Base-by-base conservation (phyloP, 441 rosid genomes). In the Adansonia rubrostipa region DNA sequence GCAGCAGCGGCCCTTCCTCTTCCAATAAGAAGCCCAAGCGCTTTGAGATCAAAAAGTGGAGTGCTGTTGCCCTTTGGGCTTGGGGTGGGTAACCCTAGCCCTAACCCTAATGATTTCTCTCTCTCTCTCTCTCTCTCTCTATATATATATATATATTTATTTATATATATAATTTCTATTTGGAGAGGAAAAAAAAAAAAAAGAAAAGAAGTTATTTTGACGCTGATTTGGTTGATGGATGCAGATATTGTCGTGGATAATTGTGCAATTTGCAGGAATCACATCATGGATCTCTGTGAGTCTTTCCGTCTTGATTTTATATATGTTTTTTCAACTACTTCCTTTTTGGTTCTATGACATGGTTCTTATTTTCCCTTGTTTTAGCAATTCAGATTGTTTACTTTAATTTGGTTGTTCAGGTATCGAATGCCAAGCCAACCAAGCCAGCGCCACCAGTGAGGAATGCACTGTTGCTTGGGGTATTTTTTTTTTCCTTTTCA, bases 391-490 rank as follows among this genome's bases (percentile, higher is more conserved):
- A 20, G 58, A 63, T 71, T 76, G 67, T 51, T 28, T 81, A 13
- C 54, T 81, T 56, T 20, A 9, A 71, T 69, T 53, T 74, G 61
- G 58, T 78, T 81, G 5, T 77, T 54, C 80, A 93, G 99, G 99
- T 81, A 95, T 93, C 33, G 99, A 95, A 72, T 95, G 99, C 75
- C 98, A 95, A 67, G 97, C 97, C 15, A 93, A 95, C 82, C 98
- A 92, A 81, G 98, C 99, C 4, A 93, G 98, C 33, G 98, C 98
- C 10, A 93, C 99, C 5, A 95, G 98, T 80, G 99, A 95, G 91
- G 98, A 95, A 83, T 95, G 99, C 87, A 93, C 99, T 70, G 99
- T 95, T 74, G 99, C 98, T 74, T 93, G 97, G 98, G 99, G 99
- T 95, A 84, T 6, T 13, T 33, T 33, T 6, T 15, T 78, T 79